Evolutionary conservation across 495 filamentous ascomycete genomes (phyloP), one percentile per base, ranked within the genome.

Genomic region (Emericellopsis terricola): DNA sequence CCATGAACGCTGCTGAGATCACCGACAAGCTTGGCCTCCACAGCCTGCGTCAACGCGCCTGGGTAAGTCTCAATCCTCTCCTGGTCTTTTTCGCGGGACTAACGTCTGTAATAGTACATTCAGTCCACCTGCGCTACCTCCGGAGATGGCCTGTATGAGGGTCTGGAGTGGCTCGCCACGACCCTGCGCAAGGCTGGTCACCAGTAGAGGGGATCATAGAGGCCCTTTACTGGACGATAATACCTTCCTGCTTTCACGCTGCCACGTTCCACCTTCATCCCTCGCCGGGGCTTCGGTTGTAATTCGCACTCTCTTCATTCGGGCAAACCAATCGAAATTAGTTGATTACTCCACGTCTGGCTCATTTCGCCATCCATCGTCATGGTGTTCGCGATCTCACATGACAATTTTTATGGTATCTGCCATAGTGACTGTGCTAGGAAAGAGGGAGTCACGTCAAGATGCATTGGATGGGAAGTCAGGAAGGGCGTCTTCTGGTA

Each of bases 81-180:
- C n/a, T 11, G 20, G 15, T 34, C 33, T 28, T 19, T n/a, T 38
- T 27, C 14, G 15, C 37, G 27, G 29, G 21, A 23, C 28, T 10
- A 15, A n/a, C n/a, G n/a, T 11, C 19, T 31, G 14, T 15, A 13
- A 17, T 52, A 97, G 89, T 99, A 87, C 63, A 99, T 99, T 57
- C 89, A 99, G 84, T 94, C 91, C 31, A 96, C 89, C 51, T 96
- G 91, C 65, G 89, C 89, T 58, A 99, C 89, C 45, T 93, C 87
- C 34, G 89, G 89, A 66, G 89, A 99, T 56, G 89, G 89, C 81
- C 79, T 99, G 45, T 99, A 94, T 57, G 89, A 99, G 65, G 89
- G 89, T 76, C 78, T 99, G 47, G 89, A 99, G 64, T 99, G 89
- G 89, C 77, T 99, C 55, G 82, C 85, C 62, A 81, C 79, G 62